Base-by-base conservation (phyloP, 768 basidiomycete genomes). In the Mycena galopus region DNA sequence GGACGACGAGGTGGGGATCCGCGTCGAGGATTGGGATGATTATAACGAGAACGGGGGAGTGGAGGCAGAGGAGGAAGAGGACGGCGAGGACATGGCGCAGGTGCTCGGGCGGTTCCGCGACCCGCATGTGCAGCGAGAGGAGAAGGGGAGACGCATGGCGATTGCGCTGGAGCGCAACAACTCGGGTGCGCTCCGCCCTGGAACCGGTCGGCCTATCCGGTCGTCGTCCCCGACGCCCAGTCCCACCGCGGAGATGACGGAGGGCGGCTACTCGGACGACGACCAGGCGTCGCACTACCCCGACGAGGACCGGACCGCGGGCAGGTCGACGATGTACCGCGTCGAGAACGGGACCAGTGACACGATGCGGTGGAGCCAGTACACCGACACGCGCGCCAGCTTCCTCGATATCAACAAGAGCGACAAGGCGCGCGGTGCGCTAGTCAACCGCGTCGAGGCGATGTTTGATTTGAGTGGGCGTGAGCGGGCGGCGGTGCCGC, bases 341-440 rank as follows among this genome's bases (percentile, higher is more conserved):
- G 66, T 75, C 29, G 74, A 78, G 55, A 70, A 81, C 76, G 70
- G 70, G 65, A 60, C 79, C 69, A 74, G 80, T 27, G 79, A 82
- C 19, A 82, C 78, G 23, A 84, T 83, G 69, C 83, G 85, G 60
- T 87, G 84, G 81, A 87, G 85, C 62, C 84, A 80, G 71, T 87
- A 89, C 76, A 87, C 87, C 72, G 47, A 27, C 86, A 87, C 7
- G 30, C 86, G 88, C 9, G 79, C 81, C 57, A 90, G 89, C 72
- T 81, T 91, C 64, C 68, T 91, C 77, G 90, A 91, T 72, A 78
- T 81, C 25, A 86, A 88, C 35, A 84, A 85, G 79, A 91, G 90
- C 73, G 86, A 84, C 75, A 79, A 83, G 75, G 83, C 85, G 61
- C 80, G 90, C 67, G 84, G 85, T 39, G 78, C 86, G 75, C 88